Base-by-base conservation (phyloP, 192 early-diverging fungal species). In the Rhizoclosmatium sp. region DNA sequence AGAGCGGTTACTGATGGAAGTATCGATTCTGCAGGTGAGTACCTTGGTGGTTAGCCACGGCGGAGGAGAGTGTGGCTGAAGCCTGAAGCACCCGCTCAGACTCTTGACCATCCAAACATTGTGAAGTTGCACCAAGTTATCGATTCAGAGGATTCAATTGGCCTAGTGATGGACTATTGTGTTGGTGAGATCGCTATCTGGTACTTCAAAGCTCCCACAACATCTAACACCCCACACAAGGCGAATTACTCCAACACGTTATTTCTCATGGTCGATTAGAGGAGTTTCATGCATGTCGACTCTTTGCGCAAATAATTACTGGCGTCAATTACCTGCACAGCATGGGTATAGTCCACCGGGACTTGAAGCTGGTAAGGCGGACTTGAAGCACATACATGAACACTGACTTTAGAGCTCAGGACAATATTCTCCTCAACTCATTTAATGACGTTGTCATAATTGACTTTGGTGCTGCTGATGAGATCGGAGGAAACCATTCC, bases 191-290 rank as follows among this genome's bases (percentile, higher is more conserved):
- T 7, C 5, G 23, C 21, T 21, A 60, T 2, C 64, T 54, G 39
- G 69, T 82, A 7, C 16, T 46, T 68, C 12, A 47, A 49, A 40
- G 70, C 31, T 56, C 21, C 5, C 10, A 59, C n/a, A 23, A 39
- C 21, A 1, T n/a, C 60, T 4, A 1, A n/a, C 45, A 59, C 45
- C 51, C 19, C 46, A 7, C 65, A 89, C 94, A 94, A 70, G 97
- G 97, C 51, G 97, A 98, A 85, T 86, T 98, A 54, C 97, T 98
- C 82, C 95, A 97, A 83, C 92, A 97, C 83, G 96, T 98, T 71
- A 87, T 98, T 54, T 94, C 95, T 1, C 95, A 95, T 78, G 91
- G 93, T 5, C 95, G 96, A 78, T 86, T 98, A 56, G 94, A 93
- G 80, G 97, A 98, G 80, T 85, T 86, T 62, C 95, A 98, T 75